Evolutionary conservation across 257 asterid species (phyloP), one percentile per base, ranked within the genome.

Genomic region (Coffea canephora): DNA sequence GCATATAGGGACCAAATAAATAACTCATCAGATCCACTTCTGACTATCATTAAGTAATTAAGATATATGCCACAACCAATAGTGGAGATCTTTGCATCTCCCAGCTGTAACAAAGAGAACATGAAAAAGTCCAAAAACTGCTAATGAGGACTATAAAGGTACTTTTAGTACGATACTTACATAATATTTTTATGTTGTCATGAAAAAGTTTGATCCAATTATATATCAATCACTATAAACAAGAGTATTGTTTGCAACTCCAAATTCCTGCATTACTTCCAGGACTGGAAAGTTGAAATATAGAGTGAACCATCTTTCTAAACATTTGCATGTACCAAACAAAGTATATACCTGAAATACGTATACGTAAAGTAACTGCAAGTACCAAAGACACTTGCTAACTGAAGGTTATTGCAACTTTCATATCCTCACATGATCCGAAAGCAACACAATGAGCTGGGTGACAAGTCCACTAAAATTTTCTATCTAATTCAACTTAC

Each of bases 1-100:
- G 93, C 82, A 85, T 52, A 78, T 31, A 67, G 78, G 81, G 41
- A 79, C 79, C 65, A 66, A 73, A 36, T 12, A 69, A 78, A 39
- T 34, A 59, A 69, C 49, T 69, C 45, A 80, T 27, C 54, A 75
- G 21, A 36, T 57, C 50, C n/a, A 57, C 11, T 57, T 18, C 25
- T 16, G 61, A 14, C 61, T 14, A 4, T 57, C 57, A 41, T 61
- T 5, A 61, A 75, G 25, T 18, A 55, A 18, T 55, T 55, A 55
- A 55, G 62, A 55, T 57, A 18, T 19, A 19, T 57, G 64, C 64
- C 19, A 57, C 1, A 57, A 57, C 8, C 64, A 57, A 57, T 4
- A 0, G 23, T 57, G 0, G 64, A 57, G 64, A 57, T 48, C 6
- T 48, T 48, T 48, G 50, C 8, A 48, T 57, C 64, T 57, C 6